Evolutionary conservation across 1,284 basidiomycete species (phyloP), one percentile per base, ranked within the genome.

Genomic region (Fomitopsis schrenkii): DNA sequence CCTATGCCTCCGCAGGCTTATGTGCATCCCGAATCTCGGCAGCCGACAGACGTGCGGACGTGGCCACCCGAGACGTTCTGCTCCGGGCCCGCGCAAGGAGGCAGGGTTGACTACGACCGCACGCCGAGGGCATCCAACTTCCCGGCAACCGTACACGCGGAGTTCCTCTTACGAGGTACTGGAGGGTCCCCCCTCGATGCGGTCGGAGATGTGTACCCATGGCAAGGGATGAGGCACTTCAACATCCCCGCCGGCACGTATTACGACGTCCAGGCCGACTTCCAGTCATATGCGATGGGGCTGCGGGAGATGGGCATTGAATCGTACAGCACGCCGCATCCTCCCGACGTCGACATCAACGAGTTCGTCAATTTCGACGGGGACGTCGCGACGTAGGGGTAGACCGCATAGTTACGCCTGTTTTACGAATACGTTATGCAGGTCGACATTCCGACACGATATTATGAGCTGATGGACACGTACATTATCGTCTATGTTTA

Each of bases 221-320:
- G 33, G n/a, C 28, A n/a, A 57, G 44, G 5, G 17, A n/a, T 38
- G 22, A 17, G 22, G 9, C 36, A 19, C 3, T 15, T 22, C 22
- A 17, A 12, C 53, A 33, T 33, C 14, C 10, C 42, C 22, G 14
- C 9, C 3, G 60, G 56, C 19, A 48, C 63, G 42, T 63, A 58
- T 62, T 60, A 60, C 59, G 15, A 61, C 45, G 58, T 58, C 38
- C 59, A 55, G 41, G 65, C 59, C 28, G 63, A 69, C 58, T 60
- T 68, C 56, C 62, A 68, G 58, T 53, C 65, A 22, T 71, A 71
- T 62, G 54, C 64, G 14, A 41, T 63, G 26, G 69, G 68, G n/a
- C 60, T 71, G 36, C 60, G 61, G 19, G 65, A 64, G 14, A 63
- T 63, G 28, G 65, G 63, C 12, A 68, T 69, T 9, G 12, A 26